Conservation (phyloP, 2,329 filamentous ascomycete genomes). For the Apiospora saccharicola region DNA sequence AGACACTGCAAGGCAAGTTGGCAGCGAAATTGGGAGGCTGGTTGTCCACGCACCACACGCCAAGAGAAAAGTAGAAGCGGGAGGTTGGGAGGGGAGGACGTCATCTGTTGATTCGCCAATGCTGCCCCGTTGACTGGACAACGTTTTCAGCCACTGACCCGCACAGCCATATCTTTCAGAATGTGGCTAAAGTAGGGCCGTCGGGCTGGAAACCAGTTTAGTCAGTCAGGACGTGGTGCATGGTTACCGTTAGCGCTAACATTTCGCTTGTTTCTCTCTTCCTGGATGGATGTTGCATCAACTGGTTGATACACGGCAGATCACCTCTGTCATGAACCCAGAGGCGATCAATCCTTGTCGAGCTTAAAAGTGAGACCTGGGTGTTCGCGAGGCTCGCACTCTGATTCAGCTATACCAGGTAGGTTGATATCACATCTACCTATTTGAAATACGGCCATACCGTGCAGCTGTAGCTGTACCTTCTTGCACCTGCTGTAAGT, state of each 20-base stretch:
- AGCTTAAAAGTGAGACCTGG: not conserved
- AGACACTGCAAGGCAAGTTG: not conserved
- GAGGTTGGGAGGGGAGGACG: constrained; percentile 9
- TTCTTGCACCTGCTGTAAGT: no score
- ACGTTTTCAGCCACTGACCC: not conserved
- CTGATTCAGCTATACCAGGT: not conserved
- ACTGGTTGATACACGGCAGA: not conserved
- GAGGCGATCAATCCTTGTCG: not conserved
- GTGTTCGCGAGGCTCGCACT: not conserved
- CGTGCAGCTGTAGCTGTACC: not conserved
- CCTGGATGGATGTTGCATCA: not conserved
- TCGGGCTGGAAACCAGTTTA: not conserved
- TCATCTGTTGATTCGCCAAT: constrained; percentile 9
- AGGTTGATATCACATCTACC: not conserved
- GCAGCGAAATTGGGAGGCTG: constrained; percentile 18
- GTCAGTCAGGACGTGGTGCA: not conserved
- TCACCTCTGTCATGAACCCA: not conserved
- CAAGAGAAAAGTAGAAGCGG: not conserved
- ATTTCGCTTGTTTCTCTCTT: not conserved
- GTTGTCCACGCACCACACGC: constrained; percentile 4
- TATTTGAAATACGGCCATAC: not conserved
- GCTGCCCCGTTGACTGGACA: not conserved
- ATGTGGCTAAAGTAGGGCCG: not conserved
- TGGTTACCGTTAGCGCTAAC: not conserved
- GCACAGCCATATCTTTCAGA: not conserved